A percentile compares a stretch with the other conserved stretches of the same genome.
Conservation (phyloP, 257 asterid species). For the Nicotiana tomentosiformis region DNA sequence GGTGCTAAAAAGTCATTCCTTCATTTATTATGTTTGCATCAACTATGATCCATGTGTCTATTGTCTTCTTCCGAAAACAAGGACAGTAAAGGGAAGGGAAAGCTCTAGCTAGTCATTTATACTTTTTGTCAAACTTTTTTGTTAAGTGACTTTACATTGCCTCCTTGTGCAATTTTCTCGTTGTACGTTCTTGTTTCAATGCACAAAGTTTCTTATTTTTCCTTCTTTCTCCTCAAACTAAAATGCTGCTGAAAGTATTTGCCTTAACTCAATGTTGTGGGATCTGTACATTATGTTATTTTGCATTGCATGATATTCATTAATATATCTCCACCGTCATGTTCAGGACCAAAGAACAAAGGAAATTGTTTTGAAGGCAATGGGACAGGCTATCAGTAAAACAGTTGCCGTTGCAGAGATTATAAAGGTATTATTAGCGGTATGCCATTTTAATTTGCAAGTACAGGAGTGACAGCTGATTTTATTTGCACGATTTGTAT, state of each 20-base stretch:
- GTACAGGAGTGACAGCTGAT: neutral
- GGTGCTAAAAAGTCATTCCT: neutral
- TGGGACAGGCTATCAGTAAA: slow-evolving; percentile 65
- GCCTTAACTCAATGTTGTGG: neutral
- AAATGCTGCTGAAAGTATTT: neutral
- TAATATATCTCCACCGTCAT: neutral
- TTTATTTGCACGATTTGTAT: neutral
- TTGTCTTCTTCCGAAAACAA: neutral
- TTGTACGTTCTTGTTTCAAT: neutral
- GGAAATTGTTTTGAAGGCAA: slow-evolving; percentile 47
- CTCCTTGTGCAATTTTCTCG: neutral
- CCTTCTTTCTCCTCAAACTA: neutral
- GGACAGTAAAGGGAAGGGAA: neutral
- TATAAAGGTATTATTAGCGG: slow-evolving; percentile 35
- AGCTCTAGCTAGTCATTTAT: neutral
- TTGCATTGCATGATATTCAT: neutral
- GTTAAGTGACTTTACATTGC: neutral
- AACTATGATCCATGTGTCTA: neutral
- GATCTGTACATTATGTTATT: neutral
- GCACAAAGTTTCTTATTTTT: neutral
- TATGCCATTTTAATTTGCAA: neutral
- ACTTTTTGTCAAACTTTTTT: neutral
- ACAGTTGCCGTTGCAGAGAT: slow-evolving; percentile 52
- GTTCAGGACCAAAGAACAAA: slow-evolving; percentile 39
- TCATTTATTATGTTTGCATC: neutral